phyloP scores from a whole-genome alignment of 2,329 filamentous ascomycete species.

The Neonectria sp. region DNA sequence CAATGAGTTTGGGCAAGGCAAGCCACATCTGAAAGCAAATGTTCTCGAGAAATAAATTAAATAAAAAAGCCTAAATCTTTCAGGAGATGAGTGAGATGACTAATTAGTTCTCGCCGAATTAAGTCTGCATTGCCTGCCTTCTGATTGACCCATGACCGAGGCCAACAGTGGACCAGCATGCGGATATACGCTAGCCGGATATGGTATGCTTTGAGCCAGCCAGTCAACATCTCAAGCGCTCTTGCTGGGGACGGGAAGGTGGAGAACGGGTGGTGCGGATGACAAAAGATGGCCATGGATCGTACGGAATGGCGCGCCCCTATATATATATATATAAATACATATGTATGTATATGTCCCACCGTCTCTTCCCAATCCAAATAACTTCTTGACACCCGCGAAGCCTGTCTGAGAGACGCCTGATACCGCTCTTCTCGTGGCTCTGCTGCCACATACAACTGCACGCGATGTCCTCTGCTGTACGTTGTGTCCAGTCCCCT shows the following conservation, averaged over 20 bases:
- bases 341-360: background rate
- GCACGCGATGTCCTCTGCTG: background rate
- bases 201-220: slow-evolving; percentile 1
- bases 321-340: background rate
- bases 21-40: too few species aligned
- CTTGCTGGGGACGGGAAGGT: background rate
- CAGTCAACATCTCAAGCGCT: background rate
- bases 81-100: too few species aligned
- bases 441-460: background rate
- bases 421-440: background rate
- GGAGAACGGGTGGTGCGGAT: background rate
- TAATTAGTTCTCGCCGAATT: too few species aligned
- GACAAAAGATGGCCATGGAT: background rate
- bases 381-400: background rate
- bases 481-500: background rate
- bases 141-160: background rate
- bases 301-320: background rate
- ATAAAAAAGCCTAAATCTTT: too few species aligned
- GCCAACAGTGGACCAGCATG: background rate
- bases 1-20: too few species aligned
- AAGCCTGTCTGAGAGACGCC: background rate
- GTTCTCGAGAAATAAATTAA: too few species aligned
- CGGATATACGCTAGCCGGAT: background rate
- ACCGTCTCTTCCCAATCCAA: background rate
- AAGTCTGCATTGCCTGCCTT: too few species aligned